phyloP scores from a whole-genome alignment of 2,329 filamentous ascomycete genomes.

The Triangularia verruculosa region DNA sequence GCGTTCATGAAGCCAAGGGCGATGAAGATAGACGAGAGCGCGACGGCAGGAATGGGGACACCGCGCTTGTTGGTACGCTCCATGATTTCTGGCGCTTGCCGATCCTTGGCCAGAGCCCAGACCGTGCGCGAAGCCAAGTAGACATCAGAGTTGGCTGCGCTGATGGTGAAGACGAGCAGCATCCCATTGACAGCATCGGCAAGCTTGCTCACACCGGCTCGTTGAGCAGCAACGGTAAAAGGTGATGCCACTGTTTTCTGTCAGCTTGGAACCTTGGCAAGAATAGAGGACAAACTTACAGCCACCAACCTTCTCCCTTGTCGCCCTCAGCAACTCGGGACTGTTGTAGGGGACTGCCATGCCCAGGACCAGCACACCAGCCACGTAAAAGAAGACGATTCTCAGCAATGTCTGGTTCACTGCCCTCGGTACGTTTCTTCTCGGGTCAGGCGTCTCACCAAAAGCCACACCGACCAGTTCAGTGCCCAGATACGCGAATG shows the following conservation, averaged over 20 bases:
- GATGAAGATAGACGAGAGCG: slow-evolving; percentile 36
- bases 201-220: slow-evolving; percentile 47
- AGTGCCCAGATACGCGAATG: slow-evolving; percentile 45
- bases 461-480: slow-evolving; percentile 68
- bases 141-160: slow-evolving; percentile 60
- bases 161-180: slow-evolving; percentile 57
- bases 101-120: slow-evolving; percentile 40
- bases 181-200: slow-evolving; percentile 59
- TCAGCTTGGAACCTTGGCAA: not conserved
- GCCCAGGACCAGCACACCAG: slow-evolving; percentile 63
- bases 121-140: slow-evolving; percentile 42
- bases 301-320: slow-evolving; percentile 36
- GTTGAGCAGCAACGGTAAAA: slow-evolving; percentile 51
- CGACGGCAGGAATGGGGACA: slow-evolving; percentile 41
- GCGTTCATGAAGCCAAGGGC: slow-evolving; percentile 42
- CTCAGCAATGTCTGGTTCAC: slow-evolving; percentile 69
- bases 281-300: slow-evolving; percentile 20
- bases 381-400: slow-evolving; percentile 66
- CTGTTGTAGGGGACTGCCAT: slow-evolving; percentile 64
- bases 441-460: slow-evolving; percentile 65
- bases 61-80: slow-evolving; percentile 36
- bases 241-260: slow-evolving; percentile 46
- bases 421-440: slow-evolving; percentile 63
- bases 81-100: slow-evolving; percentile 39
- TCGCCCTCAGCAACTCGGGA: slow-evolving; percentile 40